Percentiles rank a stretch among this genome's conserved stretches.
These are phyloP conservation scores for Stephanodiscus minutulus DNA, from an alignment of 108 stramenopile genomes.

Conservation along the genomic window DNA sequence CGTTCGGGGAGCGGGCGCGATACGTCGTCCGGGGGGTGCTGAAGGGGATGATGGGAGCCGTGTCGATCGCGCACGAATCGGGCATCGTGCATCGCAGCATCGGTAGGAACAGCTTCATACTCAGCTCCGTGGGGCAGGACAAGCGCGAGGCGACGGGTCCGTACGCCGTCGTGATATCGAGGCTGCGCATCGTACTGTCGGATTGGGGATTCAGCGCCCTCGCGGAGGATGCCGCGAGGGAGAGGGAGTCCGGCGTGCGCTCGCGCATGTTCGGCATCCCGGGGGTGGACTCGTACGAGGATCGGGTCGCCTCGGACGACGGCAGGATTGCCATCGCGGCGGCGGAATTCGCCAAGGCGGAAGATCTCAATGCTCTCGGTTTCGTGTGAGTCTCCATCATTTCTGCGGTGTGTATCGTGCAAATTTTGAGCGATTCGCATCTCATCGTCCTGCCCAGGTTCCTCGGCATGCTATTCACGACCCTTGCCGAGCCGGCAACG, in stretches of 20 bases:
- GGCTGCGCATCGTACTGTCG: slow-evolving; percentile 59
- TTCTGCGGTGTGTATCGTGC: not conserved
- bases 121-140: slow-evolving; percentile 63
- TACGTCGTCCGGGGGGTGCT: slow-evolving; percentile 74
- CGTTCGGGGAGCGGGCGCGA: slow-evolving; percentile 63
- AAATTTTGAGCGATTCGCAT: not conserved
- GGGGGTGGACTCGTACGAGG: slow-evolving; percentile 20
- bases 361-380: slow-evolving; percentile 85
- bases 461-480: slow-evolving; percentile 66
- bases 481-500: slow-evolving; percentile 65
- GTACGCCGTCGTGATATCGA: slow-evolving; percentile 43
- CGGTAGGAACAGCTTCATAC: slow-evolving; percentile 61
- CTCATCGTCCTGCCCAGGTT: slow-evolving; percentile 19
- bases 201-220: slow-evolving; percentile 78
- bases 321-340: slow-evolving; percentile 14
- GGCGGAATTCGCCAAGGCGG: slow-evolving; percentile 73
- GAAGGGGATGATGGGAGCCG: slow-evolving; percentile 55
- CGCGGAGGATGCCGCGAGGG: slow-evolving; percentile 56
- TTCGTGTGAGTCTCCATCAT: slow-evolving; percentile 52
- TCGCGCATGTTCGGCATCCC: slow-evolving; percentile 71
- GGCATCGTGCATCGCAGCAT: slow-evolving; percentile 83
- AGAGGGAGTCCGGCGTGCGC: slow-evolving; percentile 63
- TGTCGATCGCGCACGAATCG: slow-evolving; percentile 70
- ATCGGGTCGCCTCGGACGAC: slow-evolving; percentile 5
- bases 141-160: slow-evolving; percentile 69